These are phyloP conservation scores for Paramyrothecium roridum DNA, from an alignment of 2,329 filamentous ascomycete genomes.

Conservation along the genomic window DNA sequence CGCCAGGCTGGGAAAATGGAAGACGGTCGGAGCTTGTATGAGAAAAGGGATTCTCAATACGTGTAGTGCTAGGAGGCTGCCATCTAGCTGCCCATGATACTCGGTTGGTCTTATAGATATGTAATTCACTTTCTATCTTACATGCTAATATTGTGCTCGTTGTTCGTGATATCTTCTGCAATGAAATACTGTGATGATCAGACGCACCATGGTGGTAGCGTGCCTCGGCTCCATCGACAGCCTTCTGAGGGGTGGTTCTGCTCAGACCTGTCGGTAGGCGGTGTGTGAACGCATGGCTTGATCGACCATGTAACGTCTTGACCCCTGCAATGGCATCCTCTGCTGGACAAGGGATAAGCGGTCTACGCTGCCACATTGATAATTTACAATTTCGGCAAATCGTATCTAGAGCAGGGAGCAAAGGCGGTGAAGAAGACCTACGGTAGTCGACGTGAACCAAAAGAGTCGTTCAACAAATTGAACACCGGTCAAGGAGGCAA, in stretches of 20 bases:
- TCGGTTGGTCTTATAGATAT: slow-evolving; percentile 29
- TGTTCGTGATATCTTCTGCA: too few species aligned
- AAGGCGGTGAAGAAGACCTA: background rate
- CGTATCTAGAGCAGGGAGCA: background rate
- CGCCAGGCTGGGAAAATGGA: slow-evolving; percentile 20
- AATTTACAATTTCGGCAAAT: background rate
- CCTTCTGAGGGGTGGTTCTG: too few species aligned
- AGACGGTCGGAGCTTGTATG: slow-evolving; percentile 29
- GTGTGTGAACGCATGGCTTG: background rate
- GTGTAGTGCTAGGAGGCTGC: slow-evolving; percentile 31
- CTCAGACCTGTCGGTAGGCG: too few species aligned
- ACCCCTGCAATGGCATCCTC: background rate
- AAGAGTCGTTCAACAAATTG: too few species aligned
- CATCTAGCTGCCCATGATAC: slow-evolving; percentile 28
- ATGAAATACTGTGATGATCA: too few species aligned
- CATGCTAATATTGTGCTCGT: too few species aligned
- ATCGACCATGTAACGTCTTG: background rate
- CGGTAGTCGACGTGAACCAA: background rate
- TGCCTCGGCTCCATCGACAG: too few species aligned
- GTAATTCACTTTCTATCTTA: slow-evolving; percentile 8
- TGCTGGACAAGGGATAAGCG: background rate
- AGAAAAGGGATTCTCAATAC: slow-evolving; percentile 27
- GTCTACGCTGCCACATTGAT: background rate
- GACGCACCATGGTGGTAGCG: too few species aligned
- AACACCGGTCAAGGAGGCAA: too few species aligned